These are phyloP conservation scores for Phytophthora parvispora DNA, from an alignment of 352 stramenopile genomes.

Conservation along the genomic window DNA sequence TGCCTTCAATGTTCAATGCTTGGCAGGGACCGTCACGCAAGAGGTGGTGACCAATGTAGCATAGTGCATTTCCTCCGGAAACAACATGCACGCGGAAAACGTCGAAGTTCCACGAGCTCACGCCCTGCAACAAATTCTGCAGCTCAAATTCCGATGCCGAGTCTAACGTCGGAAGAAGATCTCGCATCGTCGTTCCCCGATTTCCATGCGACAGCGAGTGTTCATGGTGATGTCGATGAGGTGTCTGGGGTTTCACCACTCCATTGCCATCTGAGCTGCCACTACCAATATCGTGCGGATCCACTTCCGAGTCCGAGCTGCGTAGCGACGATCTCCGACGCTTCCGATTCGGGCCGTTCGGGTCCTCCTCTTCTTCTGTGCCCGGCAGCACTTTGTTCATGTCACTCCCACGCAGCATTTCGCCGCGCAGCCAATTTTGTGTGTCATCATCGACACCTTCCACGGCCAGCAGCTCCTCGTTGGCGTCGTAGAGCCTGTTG, in stretches of 20 bases:
- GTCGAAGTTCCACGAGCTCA: slow-evolving; percentile 79
- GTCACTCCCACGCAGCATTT: slow-evolving; percentile 79
- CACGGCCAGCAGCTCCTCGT: slow-evolving; percentile 72
- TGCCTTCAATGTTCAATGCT: slow-evolving; percentile 71
- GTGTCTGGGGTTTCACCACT: slow-evolving; percentile 3
- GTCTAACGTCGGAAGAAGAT: slow-evolving; percentile 68
- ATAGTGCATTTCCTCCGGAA: slow-evolving; percentile 78
- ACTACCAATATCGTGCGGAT: slow-evolving; percentile 9
- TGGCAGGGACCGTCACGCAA: slow-evolving; percentile 70
- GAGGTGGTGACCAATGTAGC: slow-evolving; percentile 83
- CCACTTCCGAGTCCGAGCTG: slow-evolving; percentile 29
- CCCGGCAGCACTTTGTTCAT: slow-evolving; percentile 73
- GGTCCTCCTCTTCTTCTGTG: slow-evolving; percentile 40
- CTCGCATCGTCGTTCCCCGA: slow-evolving; percentile 69
- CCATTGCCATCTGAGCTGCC: slow-evolving; percentile 16
- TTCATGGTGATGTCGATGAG: slow-evolving; percentile 25
- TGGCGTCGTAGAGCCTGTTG: slow-evolving; percentile 87
- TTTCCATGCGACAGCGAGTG: slow-evolving; percentile 26
- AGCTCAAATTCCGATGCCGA: slow-evolving; percentile 74
- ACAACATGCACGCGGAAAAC: slow-evolving; percentile 80
- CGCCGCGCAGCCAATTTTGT: slow-evolving; percentile 86
- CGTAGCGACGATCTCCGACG: slow-evolving; percentile 26
- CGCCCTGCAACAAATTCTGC: slow-evolving; percentile 68
- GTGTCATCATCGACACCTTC: slow-evolving; percentile 85
- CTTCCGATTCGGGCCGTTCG: slow-evolving; percentile 11